Percentiles rank a stretch among this genome's conserved stretches.
phyloP scores from a whole-genome alignment of 129 eudicot species.

The Ambrosia artemisiifolia region DNA sequence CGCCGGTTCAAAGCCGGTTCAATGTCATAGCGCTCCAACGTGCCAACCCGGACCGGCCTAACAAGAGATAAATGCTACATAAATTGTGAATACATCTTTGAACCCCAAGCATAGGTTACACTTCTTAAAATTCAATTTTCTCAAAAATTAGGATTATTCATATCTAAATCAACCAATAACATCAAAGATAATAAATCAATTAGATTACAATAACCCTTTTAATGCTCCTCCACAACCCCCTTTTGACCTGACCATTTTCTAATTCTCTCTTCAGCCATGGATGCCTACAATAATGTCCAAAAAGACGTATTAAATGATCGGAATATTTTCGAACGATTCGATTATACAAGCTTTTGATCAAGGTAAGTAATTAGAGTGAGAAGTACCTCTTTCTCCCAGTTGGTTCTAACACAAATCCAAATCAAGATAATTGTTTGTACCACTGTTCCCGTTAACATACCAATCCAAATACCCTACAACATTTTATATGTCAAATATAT shows the following conservation, averaged over 20 bases:
- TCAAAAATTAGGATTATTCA: neutral
- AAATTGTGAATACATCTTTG: too few relatives aligned
- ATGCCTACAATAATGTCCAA: conserved; percentile 39
- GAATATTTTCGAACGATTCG: neutral
- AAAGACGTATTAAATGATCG: neutral
- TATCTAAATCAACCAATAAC: neutral
- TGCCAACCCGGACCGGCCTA: too few relatives aligned
- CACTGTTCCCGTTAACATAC: conserved; percentile 50
- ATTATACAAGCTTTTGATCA: neutral
- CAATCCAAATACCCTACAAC: conserved; percentile 57
- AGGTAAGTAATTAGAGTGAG: neutral
- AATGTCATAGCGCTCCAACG: too few relatives aligned
- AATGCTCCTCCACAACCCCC: conserved; percentile 2
- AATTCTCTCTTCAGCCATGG: conserved; percentile 31
- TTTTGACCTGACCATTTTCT: conserved; percentile 28
- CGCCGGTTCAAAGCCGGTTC: too few relatives aligned
- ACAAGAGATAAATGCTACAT: too few relatives aligned
- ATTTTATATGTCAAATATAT: neutral
- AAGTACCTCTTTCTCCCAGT: conserved; percentile 62
- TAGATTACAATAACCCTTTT: neutral
- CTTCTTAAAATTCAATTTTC: neutral
- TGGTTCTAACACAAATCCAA: conserved; percentile 47
- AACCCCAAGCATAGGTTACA: too few relatives aligned
- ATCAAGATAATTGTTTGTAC: conserved; percentile 41
- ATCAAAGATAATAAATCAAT: neutral